These are phyloP conservation scores for Fomes fomentarius DNA, from an alignment of 1,284 basidiomycete genomes.

Conservation along the genomic window DNA sequence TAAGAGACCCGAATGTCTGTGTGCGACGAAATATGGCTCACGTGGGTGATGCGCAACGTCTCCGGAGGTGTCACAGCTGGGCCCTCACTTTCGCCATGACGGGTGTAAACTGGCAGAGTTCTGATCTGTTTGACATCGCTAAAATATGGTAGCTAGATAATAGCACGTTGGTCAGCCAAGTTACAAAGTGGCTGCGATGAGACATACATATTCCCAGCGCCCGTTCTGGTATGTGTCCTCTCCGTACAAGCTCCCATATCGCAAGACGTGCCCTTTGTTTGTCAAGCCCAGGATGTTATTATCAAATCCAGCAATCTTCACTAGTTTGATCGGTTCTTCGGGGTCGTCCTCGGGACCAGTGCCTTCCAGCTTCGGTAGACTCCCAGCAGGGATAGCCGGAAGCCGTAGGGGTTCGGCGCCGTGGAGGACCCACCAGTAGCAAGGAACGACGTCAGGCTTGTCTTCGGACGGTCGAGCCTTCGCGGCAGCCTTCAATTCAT, in stretches of 20 bases:
- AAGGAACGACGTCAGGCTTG: conserved; percentile 50
- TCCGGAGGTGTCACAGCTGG: conserved; percentile 28
- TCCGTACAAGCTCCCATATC: conserved; percentile 48
- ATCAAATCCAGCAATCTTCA: conserved; percentile 79
- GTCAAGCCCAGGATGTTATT: conserved; percentile 75
- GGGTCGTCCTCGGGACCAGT: conserved; percentile 33
- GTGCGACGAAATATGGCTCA: conserved; percentile 37
- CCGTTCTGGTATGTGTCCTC: conserved; percentile 43
- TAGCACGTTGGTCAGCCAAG: conserved; percentile 1
- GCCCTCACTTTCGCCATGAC: conserved; percentile 28
- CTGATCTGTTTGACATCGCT: conserved; percentile 59
- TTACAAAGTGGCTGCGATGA: background rate
- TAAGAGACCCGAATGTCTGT: conserved; percentile 11
- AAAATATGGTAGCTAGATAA: conserved; percentile 65
- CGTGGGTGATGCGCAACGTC: conserved; percentile 70
- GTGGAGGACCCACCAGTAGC: conserved; percentile 59
- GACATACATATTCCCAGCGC: conserved; percentile 79
- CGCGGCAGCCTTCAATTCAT: conserved; percentile 19
- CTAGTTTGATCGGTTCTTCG: conserved; percentile 50
- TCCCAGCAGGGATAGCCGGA: conserved; percentile 32
- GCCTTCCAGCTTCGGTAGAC: conserved; percentile 50
- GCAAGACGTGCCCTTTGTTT: conserved; percentile 75
- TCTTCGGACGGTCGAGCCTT: conserved; percentile 39
- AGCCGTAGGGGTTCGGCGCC: conserved; percentile 53
- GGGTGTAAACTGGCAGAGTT: conserved; percentile 42